Evolutionary conservation across 2,329 filamentous ascomycete genomes (phyloP).

Genomic region (Achaetomium macrosporum): DNA sequence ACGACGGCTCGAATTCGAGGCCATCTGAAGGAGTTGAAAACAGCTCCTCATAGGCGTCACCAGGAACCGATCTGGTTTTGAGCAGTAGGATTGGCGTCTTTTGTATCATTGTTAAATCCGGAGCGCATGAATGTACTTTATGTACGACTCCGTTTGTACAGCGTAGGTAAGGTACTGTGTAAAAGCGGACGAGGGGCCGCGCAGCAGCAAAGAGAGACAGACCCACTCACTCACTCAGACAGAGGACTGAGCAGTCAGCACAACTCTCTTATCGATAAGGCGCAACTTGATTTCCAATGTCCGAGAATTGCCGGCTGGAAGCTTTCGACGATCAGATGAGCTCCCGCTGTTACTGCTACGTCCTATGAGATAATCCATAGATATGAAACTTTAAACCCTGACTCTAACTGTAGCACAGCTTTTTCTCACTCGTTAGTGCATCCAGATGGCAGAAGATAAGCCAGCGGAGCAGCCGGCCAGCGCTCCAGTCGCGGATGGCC

Average conservation of each 20-base stretch:
- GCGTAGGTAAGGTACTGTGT: too few species aligned
- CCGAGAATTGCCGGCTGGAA: constrained; percentile 3
- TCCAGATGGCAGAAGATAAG: constrained; percentile 35
- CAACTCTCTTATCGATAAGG: constrained; percentile 16
- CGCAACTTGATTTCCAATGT: not conserved
- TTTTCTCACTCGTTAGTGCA: constrained; percentile 4
- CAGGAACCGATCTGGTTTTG: constrained; percentile 69
- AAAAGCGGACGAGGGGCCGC: too few species aligned
- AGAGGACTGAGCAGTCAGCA: too few species aligned
- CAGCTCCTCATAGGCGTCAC: constrained; percentile 66
- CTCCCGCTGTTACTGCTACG: too few species aligned
- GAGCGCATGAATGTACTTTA: not conserved
- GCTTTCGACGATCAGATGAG: not conserved
- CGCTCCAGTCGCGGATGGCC: constrained; percentile 14
- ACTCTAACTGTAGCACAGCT: not conserved
- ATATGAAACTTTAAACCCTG: too few species aligned
- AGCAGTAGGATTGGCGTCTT: constrained; percentile 61
- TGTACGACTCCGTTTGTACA: too few species aligned
- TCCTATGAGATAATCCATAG: too few species aligned
- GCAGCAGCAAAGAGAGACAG: too few species aligned
- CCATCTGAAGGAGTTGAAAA: constrained; percentile 45
- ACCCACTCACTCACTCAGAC: not conserved
- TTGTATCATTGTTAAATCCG: constrained; percentile 3
- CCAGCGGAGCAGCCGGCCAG: constrained; percentile 26
- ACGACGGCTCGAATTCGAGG: constrained; percentile 54